Percentiles rank a stretch among this genome's conserved stretches.
Evolutionary conservation across 2,329 filamentous ascomycete species (phyloP).

Genomic region (Tolypocladium album): DNA sequence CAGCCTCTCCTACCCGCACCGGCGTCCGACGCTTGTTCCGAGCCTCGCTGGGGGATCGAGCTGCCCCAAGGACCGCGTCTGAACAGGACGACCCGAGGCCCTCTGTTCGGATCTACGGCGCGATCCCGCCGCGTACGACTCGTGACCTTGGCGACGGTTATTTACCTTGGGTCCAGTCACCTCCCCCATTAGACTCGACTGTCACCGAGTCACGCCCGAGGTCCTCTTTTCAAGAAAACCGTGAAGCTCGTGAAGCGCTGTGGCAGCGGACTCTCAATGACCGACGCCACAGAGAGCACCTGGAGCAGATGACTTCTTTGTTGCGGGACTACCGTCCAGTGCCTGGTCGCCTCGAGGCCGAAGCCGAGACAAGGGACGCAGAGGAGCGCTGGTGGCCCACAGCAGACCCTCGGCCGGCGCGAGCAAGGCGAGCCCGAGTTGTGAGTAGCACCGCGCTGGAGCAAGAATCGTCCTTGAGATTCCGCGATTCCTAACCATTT

Average conservation of each 20-base stretch:
- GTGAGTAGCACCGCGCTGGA: neutral
- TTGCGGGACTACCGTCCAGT: neutral
- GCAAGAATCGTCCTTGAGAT: neutral
- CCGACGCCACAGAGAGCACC: neutral
- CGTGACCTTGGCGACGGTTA: slow-evolving; percentile 7
- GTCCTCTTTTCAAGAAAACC: slow-evolving; percentile 1
- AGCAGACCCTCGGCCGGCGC: neutral
- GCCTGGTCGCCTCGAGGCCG: neutral
- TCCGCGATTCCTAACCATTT: neutral
- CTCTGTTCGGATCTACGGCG: slow-evolving; percentile 16
- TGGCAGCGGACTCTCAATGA: neutral
- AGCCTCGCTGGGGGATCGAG: slow-evolving; percentile 2
- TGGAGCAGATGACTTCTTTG: slow-evolving; percentile 1
- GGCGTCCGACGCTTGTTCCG: slow-evolving; percentile 27
- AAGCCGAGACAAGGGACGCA: neutral
- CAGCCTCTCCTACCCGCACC: slow-evolving; percentile 23
- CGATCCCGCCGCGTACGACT: slow-evolving; percentile 12
- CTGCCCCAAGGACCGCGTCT: slow-evolving; percentile 5
- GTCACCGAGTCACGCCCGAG: neutral
- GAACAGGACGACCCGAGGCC: slow-evolving; percentile 14
- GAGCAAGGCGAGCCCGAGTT: neutral
- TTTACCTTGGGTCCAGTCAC: slow-evolving; percentile 12
- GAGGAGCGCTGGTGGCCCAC: neutral
- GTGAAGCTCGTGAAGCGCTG: slow-evolving; percentile 2
- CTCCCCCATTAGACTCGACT: slow-evolving; percentile 2